Evolutionary conservation across 306 rosid genomes (phyloP).

Genomic region (Hippophae gyantsensis): DNA sequence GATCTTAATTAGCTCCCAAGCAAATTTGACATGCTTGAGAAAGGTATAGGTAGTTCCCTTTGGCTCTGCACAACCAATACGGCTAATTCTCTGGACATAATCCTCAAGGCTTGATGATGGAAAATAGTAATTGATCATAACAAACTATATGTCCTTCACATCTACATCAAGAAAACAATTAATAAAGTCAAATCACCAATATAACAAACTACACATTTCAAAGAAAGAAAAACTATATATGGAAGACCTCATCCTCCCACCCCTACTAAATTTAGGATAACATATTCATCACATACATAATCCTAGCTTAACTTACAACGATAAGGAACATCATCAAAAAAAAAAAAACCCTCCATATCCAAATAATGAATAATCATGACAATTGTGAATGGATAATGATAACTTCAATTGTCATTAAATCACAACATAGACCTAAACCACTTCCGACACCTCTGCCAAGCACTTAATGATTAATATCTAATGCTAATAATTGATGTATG

Average conservation of each 20-base stretch:
- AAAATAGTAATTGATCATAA: slow-evolving; percentile 88
- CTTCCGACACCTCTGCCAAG: slow-evolving; percentile 30
- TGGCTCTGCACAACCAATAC: slow-evolving; percentile 98
- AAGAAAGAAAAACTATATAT: slow-evolving; percentile 43
- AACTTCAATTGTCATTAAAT: slow-evolving; percentile 31
- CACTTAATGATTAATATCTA: slow-evolving; percentile 19
- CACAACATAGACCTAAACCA: slow-evolving; percentile 29
- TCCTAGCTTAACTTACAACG: slow-evolving; percentile 99
- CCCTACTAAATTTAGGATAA: slow-evolving; percentile 67
- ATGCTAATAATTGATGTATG: not conserved
- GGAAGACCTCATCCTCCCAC: slow-evolving; percentile 83
- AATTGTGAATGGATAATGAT: slow-evolving; percentile 84
- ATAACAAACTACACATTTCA: not conserved
- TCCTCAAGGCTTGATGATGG: slow-evolving; percentile 95
- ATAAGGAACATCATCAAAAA: slow-evolving; percentile 99
- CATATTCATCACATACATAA: slow-evolving; percentile 84
- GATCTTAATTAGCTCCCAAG: slow-evolving; percentile 65
- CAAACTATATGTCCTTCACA: slow-evolving; percentile 95
- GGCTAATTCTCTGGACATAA: slow-evolving; percentile 89
- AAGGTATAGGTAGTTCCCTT: slow-evolving; percentile 82
- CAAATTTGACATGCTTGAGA: slow-evolving; percentile 61
- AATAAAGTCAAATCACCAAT: slow-evolving; percentile 14
- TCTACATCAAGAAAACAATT: slow-evolving; percentile 40
- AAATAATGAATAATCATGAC: slow-evolving; percentile 60
- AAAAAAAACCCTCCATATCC: slow-evolving; percentile 57